These are phyloP conservation scores for Leishmania tarentolae DNA, from an alignment of 208 protist genomes.

Conservation along the genomic window DNA sequence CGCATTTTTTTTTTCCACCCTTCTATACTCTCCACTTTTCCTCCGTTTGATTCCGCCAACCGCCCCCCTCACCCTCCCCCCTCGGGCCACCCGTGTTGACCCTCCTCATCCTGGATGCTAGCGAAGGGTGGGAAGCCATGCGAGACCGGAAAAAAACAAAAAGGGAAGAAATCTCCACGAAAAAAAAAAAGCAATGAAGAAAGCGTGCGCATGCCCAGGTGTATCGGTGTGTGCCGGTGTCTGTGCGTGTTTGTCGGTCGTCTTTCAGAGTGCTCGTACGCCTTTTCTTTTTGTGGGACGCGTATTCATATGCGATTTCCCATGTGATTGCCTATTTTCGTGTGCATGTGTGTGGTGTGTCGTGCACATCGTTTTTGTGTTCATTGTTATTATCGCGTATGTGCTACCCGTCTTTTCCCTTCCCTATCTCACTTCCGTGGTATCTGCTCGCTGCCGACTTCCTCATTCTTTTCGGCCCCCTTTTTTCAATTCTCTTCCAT, in stretches of 20 bases:
- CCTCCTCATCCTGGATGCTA: not conserved
- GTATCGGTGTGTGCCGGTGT: not conserved
- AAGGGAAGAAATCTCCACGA: not conserved
- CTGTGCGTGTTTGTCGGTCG: not conserved
- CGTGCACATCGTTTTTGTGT: not conserved
- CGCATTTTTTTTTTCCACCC: not conserved
- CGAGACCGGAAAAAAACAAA: not conserved
- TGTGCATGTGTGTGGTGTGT: not conserved
- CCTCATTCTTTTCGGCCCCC: not conserved
- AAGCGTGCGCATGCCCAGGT: not conserved
- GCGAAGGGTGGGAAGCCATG: not conserved
- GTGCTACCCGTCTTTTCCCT: not conserved
- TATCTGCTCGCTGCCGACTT: not conserved
- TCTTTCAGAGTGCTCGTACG: too few relatives aligned
- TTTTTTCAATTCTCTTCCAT: not conserved
- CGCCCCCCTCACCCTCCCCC: not conserved
- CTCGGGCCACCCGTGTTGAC: not conserved
- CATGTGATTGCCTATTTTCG: not conserved
- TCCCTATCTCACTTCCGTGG: not conserved
- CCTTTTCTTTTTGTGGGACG: too few relatives aligned
- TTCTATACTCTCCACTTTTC: not conserved
- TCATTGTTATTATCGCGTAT: not conserved
- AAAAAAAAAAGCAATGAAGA: not conserved
- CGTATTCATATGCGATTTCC: not conserved
- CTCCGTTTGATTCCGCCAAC: not conserved